Evolutionary conservation across 1,139 yeast genomes (phyloP).

Genomic region (Pichia sp.): DNA sequence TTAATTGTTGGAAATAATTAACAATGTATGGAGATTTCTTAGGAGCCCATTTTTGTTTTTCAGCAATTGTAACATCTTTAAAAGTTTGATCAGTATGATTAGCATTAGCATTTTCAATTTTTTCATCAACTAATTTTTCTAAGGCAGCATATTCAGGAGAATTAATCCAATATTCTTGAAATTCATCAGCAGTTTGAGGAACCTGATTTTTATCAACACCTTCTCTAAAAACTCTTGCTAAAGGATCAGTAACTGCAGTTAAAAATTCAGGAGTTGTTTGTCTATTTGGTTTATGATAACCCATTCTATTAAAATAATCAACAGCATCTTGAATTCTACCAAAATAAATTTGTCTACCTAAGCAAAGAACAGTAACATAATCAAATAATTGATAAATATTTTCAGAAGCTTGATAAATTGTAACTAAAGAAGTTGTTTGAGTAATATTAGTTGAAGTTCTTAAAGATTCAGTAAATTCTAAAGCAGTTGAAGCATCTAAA

Average conservation of each 20-base stretch:
- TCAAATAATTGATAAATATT: conserved; percentile 71
- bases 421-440: conserved; percentile 59
- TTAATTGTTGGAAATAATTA: conserved; percentile 39
- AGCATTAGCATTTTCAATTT: conserved; percentile 3
- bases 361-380: conserved; percentile 64
- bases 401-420: conserved; percentile 79
- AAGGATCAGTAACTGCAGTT: conserved; percentile 71
- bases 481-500: conserved; percentile 67
- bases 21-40: conserved; percentile 39
- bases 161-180: conserved; percentile 41
- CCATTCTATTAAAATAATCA: conserved; percentile 56
- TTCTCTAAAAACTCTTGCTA: conserved; percentile 32
- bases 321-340: conserved; percentile 60
- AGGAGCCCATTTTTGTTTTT: conserved; percentile 32
- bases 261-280: conserved; percentile 81
- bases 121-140: conserved; percentile 27
- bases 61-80: conserved; percentile 1
- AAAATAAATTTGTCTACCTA: conserved; percentile 70
- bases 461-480: conserved; percentile 66
- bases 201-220: conserved; percentile 37
- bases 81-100: background rate
- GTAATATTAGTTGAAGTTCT: conserved; percentile 56
- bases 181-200: conserved; percentile 37
- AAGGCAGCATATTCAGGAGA: conserved; percentile 33
- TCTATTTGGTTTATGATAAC: conserved; percentile 63